These are phyloP conservation scores for Leptomonas seymouri DNA, from an alignment of 208 protist species.

Conservation along the genomic window DNA sequence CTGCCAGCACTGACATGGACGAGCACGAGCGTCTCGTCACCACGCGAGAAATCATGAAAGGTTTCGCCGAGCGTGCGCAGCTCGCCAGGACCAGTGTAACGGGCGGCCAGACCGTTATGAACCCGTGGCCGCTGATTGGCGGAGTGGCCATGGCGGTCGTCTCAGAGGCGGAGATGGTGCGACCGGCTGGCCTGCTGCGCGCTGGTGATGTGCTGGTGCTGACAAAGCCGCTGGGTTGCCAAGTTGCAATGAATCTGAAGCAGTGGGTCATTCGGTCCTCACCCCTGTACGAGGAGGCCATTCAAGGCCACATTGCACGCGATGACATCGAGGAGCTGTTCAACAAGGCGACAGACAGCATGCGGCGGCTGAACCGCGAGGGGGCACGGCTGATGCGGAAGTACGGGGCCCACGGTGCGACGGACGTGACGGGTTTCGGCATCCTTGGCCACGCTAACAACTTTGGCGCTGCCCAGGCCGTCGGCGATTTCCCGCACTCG, in stretches of 20 bases:
- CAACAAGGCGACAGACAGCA: conserved; percentile 70
- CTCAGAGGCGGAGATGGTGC: conserved; percentile 84
- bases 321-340: conserved; percentile 87
- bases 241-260: conserved; percentile 94
- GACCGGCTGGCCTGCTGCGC: conserved; percentile 69
- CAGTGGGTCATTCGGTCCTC: conserved; percentile 90
- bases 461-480: conserved; percentile 86
- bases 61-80: conserved; percentile 89
- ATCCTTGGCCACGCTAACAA: conserved; percentile 95
- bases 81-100: conserved; percentile 88
- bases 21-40: conserved; percentile 75
- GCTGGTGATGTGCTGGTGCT: conserved; percentile 92
- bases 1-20: conserved; percentile 93
- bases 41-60: conserved; percentile 92
- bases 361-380: conserved; percentile 91
- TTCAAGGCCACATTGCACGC: conserved; percentile 53
- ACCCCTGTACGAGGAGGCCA: conserved; percentile 63
- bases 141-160: conserved; percentile 92
- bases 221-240: conserved; percentile 96
- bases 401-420: conserved; percentile 90
- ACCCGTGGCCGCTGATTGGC: conserved; percentile 96
- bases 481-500: conserved; percentile 23
- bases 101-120: conserved; percentile 97
- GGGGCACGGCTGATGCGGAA: conserved; percentile 91
- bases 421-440: conserved; percentile 98